A percentile compares a stretch with the other conserved stretches of the same genome.
phyloP scores from a whole-genome alignment of 1,284 basidiomycete genomes.

The Ustilago crameri region DNA sequence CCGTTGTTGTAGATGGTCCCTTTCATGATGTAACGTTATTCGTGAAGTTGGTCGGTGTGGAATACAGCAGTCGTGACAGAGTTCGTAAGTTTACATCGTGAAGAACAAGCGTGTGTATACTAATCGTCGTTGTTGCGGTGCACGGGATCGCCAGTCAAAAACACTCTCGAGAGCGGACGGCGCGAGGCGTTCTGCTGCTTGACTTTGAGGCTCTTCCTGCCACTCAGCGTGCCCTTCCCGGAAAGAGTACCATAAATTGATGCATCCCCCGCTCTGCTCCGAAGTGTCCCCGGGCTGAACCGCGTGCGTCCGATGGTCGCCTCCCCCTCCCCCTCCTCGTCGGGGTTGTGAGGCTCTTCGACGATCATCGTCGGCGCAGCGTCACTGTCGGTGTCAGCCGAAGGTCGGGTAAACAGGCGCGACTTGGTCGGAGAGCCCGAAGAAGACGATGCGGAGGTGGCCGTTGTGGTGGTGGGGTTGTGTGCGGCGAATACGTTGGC shows the following conservation, averaged over 20 bases:
- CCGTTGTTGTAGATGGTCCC: too few relatives aligned
- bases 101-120: background rate
- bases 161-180: conserved; percentile 44
- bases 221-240: conserved; percentile 40
- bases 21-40: too few relatives aligned
- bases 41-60: too few relatives aligned
- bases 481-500: conserved; percentile 14
- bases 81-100: background rate
- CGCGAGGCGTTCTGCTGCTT: conserved; percentile 10
- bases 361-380: background rate
- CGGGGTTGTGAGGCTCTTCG: conserved; percentile 9
- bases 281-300: background rate
- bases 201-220: conserved; percentile 39
- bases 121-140: conserved; percentile 21
- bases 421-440: conserved; percentile 15
- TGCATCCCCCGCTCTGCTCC: conserved; percentile 1
- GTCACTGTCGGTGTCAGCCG: background rate
- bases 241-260: conserved; percentile 28
- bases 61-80: too few relatives aligned
- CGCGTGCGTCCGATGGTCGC: conserved; percentile 24
- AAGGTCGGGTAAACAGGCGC: conserved; percentile 6
- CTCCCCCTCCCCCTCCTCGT: conserved; percentile 3
- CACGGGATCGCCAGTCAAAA: conserved; percentile 46
- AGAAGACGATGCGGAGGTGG: background rate
- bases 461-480: background rate